A percentile compares a stretch with the other conserved stretches of the same genome.
These are phyloP conservation scores for Lyophyllum decastes DNA, from an alignment of 768 basidiomycete genomes.

Conservation along the genomic window DNA sequence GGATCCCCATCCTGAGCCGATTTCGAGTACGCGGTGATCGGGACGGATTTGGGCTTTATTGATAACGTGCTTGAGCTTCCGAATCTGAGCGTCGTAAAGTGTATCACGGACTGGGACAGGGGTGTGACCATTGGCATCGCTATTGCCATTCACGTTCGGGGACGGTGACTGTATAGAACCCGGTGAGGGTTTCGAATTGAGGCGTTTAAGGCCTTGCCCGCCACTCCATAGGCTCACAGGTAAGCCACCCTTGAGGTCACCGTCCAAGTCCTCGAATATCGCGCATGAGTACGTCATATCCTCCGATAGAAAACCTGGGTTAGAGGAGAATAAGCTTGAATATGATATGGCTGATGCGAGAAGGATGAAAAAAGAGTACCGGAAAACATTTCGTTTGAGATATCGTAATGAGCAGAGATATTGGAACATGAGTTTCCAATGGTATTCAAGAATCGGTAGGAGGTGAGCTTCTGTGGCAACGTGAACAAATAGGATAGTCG, in stretches of 20 bases:
- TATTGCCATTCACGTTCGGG: conserved; percentile 9
- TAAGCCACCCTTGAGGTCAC: conserved; percentile 42
- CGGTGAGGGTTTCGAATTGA: conserved; percentile 12
- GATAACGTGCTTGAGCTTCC: conserved; percentile 67
- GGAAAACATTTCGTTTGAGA: conserved; percentile 75
- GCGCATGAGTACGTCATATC: conserved; percentile 83
- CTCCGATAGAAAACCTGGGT: conserved; percentile 52
- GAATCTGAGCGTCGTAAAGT: conserved; percentile 53
- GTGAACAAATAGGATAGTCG: conserved; percentile 54
- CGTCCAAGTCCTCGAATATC: conserved; percentile 66
- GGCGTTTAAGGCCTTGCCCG: conserved; percentile 33
- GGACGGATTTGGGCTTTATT: conserved; percentile 60
- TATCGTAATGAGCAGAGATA: conserved; percentile 78
- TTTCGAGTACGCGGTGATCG: conserved; percentile 64
- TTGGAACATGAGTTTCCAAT: conserved; percentile 66
- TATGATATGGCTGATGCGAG: neutral
- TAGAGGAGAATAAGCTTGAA: neutral
- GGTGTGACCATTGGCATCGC: neutral
- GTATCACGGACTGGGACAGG: conserved; percentile 19
- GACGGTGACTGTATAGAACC: conserved; percentile 12
- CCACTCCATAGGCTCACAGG: conserved; percentile 34
- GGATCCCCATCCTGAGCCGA: conserved; percentile 81
- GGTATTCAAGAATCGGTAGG: conserved; percentile 64
- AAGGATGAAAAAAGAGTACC: conserved; percentile 32
- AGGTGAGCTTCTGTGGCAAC: conserved; percentile 53